Base-by-base conservation (phyloP, 306 rosid genomes). In the Myrica gale region DNA sequence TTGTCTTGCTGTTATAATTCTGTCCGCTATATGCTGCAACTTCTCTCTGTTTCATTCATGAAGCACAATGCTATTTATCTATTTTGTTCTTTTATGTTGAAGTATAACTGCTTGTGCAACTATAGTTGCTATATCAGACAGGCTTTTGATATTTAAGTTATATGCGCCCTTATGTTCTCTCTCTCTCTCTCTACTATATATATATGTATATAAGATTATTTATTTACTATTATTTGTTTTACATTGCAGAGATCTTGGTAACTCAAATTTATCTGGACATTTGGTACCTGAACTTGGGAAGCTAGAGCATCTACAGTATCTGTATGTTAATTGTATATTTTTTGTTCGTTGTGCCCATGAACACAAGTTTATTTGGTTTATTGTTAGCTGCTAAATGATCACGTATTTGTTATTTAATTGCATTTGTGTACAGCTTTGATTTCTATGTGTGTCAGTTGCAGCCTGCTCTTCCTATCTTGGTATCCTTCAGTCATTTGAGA, bases 251-350 rank as follows among this genome's bases (percentile, higher is more conserved):
- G 98, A 94, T 74, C 91, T 94, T 63, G 98, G 98, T 37, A 94
- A 91, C 84, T 91, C 97, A 48, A 94, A 94, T 78, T 87, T 94
- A 57, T 90, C 93, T 79, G 98, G 98, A 80, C 95, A 92, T 85
- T 82, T 94, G 84, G 97, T 94, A 68, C 89, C 93, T 71, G 96
- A 91, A 76, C 87, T 94, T 5, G 97, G 95, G 82, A 89, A 83
- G 83, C 93, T 94, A 4, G 93, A 94, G 86, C 88, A 86, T 82
- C 87, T 94, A 51, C 98, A 94, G 71, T 94, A 91, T 79, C 85
- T 94, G 98, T 94, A 90, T 73, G 90, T 76, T 43, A 77, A 61
- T 78, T 52, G 65, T 62, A 32, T 37, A 3, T 17, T 0, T 70
- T 39, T 50, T 50, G 10, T 19, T 26, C 17, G 60, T 20, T 17